Evolutionary conservation across 495 filamentous ascomycete genomes (phyloP).

Genomic region (Cercophora scortea): DNA sequence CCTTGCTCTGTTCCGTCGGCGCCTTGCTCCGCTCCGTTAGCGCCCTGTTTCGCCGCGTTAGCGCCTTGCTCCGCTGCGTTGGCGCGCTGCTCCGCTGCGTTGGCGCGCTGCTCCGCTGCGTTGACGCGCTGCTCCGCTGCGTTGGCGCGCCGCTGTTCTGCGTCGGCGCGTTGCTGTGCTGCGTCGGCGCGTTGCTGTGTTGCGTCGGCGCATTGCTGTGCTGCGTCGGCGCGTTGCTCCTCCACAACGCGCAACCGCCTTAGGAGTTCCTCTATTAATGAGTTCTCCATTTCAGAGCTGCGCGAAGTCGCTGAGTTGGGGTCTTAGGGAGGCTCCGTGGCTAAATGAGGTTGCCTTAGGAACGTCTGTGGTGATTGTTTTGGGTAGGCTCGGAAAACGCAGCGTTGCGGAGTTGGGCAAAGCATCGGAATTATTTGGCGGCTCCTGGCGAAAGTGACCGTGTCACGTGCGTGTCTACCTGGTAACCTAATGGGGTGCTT

Average conservation of each 20-base stretch:
- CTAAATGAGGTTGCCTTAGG: no score
- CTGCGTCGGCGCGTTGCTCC: not conserved
- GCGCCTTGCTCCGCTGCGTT: not conserved
- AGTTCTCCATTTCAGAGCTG: no score
- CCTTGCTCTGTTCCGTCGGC: not conserved
- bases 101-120: not conserved
- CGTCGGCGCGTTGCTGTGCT: not conserved
- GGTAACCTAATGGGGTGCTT: no score
- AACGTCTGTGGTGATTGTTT: no score
- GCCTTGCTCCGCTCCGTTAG: not conserved
- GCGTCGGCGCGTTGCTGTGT: not conserved
- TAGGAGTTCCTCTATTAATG: slow-evolving; percentile 10
- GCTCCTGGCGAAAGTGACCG: no score
- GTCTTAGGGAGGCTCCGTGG: no score
- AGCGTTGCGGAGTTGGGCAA: no score
- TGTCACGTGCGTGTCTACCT: no score
- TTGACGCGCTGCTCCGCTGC: not conserved
- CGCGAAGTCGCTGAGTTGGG: no score
- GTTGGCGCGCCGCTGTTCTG: not conserved
- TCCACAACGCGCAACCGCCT: not conserved
- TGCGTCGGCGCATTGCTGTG: not conserved
- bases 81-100: not conserved
- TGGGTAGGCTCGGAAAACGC: no score
- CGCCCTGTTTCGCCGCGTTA: not conserved
- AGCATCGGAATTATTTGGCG: no score